phyloP scores from a whole-genome alignment of 2,329 filamentous ascomycete species.

The Penicillium sp. region DNA sequence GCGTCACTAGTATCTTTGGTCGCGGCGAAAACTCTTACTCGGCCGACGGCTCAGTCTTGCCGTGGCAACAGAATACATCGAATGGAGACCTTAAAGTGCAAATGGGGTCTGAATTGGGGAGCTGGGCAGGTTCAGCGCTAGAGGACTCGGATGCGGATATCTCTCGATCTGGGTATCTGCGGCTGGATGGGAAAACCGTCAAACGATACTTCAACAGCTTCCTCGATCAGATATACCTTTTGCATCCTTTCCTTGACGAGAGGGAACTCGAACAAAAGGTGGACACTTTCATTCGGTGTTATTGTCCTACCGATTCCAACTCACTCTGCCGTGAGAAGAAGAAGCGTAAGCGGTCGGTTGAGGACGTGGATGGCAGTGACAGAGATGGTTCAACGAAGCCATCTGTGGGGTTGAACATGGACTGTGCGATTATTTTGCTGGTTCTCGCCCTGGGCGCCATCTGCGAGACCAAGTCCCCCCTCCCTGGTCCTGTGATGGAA shows the following conservation, averaged over 20 bases:
- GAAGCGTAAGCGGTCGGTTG: slow-evolving; percentile 46
- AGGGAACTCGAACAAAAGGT: slow-evolving; percentile 57
- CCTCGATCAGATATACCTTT: slow-evolving; percentile 62
- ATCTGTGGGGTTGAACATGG: slow-evolving; percentile 64
- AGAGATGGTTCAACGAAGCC: slow-evolving; percentile 23
- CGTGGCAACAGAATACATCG: slow-evolving; percentile 31
- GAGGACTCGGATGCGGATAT: slow-evolving; percentile 53
- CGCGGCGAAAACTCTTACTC: slow-evolving; percentile 74
- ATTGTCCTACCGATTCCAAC: slow-evolving; percentile 40
- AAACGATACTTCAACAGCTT: slow-evolving; percentile 59
- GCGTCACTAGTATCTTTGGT: slow-evolving; percentile 75
- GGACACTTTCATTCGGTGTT: slow-evolving; percentile 53
- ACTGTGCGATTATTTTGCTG: slow-evolving; percentile 79
- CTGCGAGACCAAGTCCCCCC: slow-evolving; percentile 57
- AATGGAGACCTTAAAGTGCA: slow-evolving; percentile 1
- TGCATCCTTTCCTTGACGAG: slow-evolving; percentile 68
- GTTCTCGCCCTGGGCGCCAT: slow-evolving; percentile 88
- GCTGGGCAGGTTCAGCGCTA: slow-evolving; percentile 17
- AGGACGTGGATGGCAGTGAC: slow-evolving; percentile 30
- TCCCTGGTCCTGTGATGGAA: slow-evolving; percentile 61
- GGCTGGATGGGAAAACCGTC: slow-evolving; percentile 57
- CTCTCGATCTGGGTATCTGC: slow-evolving; percentile 54
- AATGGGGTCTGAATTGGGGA: neutral
- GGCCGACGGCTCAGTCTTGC: slow-evolving; percentile 52
- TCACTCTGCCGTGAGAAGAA: slow-evolving; percentile 25